phyloP scores from a whole-genome alignment of 352 stramenopile species.

The Globisporangium barbulae region DNA sequence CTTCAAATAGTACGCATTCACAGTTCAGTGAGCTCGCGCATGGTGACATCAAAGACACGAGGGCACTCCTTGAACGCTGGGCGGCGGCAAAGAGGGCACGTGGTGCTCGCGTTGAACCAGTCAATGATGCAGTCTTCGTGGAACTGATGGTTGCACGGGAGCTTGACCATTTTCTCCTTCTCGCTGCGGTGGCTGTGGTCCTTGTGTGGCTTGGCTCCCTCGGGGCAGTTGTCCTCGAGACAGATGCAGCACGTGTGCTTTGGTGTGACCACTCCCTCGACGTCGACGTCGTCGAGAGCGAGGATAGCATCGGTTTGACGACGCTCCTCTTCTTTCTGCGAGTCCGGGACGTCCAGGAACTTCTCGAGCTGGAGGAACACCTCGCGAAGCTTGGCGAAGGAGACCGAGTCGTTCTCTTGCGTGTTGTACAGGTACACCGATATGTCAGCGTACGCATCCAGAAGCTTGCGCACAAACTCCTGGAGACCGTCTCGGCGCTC shows the following conservation, averaged over 20 bases:
- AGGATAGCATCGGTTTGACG: slow-evolving; percentile 44
- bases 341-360: slow-evolving; percentile 49
- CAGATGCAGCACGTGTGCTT: slow-evolving; percentile 15
- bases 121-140: slow-evolving; percentile 78
- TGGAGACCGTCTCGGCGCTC: slow-evolving; percentile 47
- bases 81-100: slow-evolving; percentile 65
- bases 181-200: slow-evolving; percentile 20
- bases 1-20: background rate
- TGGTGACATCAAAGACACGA: slow-evolving; percentile 36
- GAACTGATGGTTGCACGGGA: slow-evolving; percentile 68
- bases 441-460: slow-evolving; percentile 56
- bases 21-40: slow-evolving; percentile 28
- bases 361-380: slow-evolving; percentile 36
- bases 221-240: slow-evolving; percentile 1
- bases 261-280: slow-evolving; percentile 6
- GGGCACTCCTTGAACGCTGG: slow-evolving; percentile 32
- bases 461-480: slow-evolving; percentile 47
- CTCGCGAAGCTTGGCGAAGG: slow-evolving; percentile 13
- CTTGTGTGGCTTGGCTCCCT: slow-evolving; percentile 14
- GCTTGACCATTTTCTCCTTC: slow-evolving; percentile 41
- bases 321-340: slow-evolving; percentile 49
- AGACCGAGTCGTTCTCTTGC: slow-evolving; percentile 7
- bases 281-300: slow-evolving; percentile 35
- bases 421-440: slow-evolving; percentile 41
- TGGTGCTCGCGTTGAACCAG: slow-evolving; percentile 72